These are phyloP conservation scores for Mortierella sp. DNA, from an alignment of 371 early-diverging fungal species.

Conservation along the genomic window DNA sequence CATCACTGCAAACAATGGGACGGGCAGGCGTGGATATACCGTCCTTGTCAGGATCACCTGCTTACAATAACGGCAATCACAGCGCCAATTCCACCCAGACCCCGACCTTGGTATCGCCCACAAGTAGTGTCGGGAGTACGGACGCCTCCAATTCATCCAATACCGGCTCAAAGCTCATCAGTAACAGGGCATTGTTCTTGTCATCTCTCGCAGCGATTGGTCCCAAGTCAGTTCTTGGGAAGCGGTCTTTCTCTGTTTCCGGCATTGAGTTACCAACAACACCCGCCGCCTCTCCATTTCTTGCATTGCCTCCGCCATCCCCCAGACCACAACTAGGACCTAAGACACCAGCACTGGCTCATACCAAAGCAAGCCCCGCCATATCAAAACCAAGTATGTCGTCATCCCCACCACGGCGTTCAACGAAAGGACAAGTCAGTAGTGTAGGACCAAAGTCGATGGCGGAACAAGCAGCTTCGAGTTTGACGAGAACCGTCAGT, in stretches of 20 bases:
- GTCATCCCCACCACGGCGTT: constrained; percentile 4
- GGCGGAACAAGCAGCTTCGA: constrained; percentile 25
- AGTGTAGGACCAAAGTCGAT: constrained; percentile 28
- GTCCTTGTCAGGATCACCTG: constrained; percentile 13
- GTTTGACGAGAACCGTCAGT: constrained; percentile 31
- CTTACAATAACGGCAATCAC: constrained; percentile 6
- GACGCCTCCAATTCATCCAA: too few species aligned
- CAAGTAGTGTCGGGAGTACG: not conserved
- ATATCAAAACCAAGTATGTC: not conserved
- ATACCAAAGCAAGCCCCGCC: not conserved
- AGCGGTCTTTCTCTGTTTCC: constrained; percentile 13
- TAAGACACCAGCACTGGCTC: constrained; percentile 4
- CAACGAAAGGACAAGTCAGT: constrained; percentile 10
- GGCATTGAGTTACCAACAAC: constrained; percentile 19
- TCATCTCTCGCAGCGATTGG: not conserved
- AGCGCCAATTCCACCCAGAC: not conserved
- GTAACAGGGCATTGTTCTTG: constrained; percentile 6
- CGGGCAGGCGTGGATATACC: not conserved
- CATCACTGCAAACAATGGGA: not conserved
- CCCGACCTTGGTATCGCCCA: not conserved
- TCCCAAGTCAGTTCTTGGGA: constrained; percentile 21
- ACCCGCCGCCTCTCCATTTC: not conserved
- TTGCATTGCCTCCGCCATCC: not conserved
- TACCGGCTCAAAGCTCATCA: not conserved
- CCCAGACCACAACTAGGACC: constrained; percentile 5